Conservation (phyloP, 2,329 filamentous ascomycete species). For the Aspergillus fischeri region DNA sequence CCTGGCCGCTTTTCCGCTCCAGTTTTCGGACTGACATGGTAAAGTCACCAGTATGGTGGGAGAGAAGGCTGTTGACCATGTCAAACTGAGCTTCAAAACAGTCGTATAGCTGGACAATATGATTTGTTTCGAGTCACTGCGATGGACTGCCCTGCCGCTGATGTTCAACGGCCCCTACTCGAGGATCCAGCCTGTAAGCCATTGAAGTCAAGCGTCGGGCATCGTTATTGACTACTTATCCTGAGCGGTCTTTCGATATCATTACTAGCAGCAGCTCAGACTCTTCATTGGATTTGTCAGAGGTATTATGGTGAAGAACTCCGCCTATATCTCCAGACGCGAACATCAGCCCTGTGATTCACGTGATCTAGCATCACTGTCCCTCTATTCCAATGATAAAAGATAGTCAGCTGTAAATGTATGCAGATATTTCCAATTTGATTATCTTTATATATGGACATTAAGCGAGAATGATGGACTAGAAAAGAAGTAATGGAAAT, state of each 20-base stretch:
- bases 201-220: not conserved
- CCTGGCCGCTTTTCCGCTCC: slow-evolving; percentile 12
- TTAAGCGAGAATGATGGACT: not conserved
- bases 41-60: not conserved
- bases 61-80: not conserved
- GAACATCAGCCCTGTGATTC: not conserved
- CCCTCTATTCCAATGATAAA: too few species aligned
- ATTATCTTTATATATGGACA: not conserved
- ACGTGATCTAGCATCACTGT: not conserved
- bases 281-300: not conserved
- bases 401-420: not conserved
- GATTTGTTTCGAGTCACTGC: not conserved
- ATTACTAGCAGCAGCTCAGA: not conserved
- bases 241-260: not conserved
- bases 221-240: not conserved
- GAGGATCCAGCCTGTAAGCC: not conserved
- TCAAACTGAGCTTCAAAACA: not conserved
- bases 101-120: not conserved
- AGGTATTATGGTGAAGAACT: not conserved
- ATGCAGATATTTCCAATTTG: not conserved
- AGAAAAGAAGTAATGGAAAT: not conserved
- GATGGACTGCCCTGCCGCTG: not conserved
- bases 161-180: not conserved
- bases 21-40: slow-evolving; percentile 1
- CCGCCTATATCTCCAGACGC: not conserved